A percentile compares a stretch with the other conserved stretches of the same genome.
Evolutionary conservation across 2,329 filamentous ascomycete species (phyloP).

Genomic region (Pseudocercospora musae): DNA sequence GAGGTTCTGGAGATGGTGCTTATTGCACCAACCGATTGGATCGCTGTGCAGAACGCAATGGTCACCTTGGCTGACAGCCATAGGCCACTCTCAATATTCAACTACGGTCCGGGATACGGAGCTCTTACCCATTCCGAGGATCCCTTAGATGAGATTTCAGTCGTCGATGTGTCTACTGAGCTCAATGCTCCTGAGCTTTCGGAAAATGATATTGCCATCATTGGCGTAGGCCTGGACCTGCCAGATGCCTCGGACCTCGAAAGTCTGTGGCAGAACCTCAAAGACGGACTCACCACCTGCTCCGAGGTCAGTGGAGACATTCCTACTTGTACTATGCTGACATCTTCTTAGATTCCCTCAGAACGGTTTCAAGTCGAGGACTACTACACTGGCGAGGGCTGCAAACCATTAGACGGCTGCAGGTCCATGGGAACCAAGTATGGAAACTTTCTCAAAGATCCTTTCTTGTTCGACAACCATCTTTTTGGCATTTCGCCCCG

Average conservation of each 20-base stretch:
- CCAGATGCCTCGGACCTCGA: slow-evolving; percentile 5
- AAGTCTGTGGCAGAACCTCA: slow-evolving; percentile 8
- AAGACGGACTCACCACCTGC: slow-evolving; percentile 7
- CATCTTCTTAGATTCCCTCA: not conserved
- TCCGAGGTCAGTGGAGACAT: slow-evolving; percentile 1
- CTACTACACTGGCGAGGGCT: slow-evolving; percentile 7
- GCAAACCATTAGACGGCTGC: slow-evolving; percentile 1
- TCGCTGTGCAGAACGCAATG: slow-evolving; percentile 6
- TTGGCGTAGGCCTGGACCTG: slow-evolving; percentile 7
- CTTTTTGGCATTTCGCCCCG: slow-evolving; percentile 11
- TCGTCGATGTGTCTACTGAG: slow-evolving; percentile 2
- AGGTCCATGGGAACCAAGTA: slow-evolving; percentile 12
- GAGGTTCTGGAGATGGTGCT: slow-evolving; percentile 7
- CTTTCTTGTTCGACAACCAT: slow-evolving; percentile 11
- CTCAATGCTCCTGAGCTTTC: not conserved
- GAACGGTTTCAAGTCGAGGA: slow-evolving; percentile 13
- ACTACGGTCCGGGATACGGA: slow-evolving; percentile 11
- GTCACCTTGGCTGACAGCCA: not conserved
- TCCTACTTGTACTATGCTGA: not conserved
- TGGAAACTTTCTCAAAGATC: slow-evolving; percentile 12
- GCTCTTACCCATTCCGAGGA: slow-evolving; percentile 5
- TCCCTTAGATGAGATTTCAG: not conserved
- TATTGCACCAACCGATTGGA: slow-evolving; percentile 4
- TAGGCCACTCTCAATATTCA: not conserved
- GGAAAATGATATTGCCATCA: slow-evolving; percentile 8